A percentile compares a stretch with the other conserved stretches of the same genome.
Conservation (phyloP, 768 basidiomycete genomes). For the Leccinum longicurvipes region DNA sequence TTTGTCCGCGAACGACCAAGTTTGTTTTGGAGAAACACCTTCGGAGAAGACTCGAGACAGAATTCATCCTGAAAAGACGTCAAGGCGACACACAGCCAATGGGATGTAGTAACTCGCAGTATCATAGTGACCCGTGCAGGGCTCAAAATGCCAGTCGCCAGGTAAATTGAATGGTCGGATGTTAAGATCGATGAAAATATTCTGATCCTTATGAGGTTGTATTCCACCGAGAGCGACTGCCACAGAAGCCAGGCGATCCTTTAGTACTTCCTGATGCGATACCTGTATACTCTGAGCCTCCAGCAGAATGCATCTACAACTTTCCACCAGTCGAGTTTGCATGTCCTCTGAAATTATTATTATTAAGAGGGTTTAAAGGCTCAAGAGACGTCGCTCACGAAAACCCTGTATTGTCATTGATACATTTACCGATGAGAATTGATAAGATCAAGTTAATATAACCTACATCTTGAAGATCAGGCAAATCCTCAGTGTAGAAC, state of each 20-base stretch:
- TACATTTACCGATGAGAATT: constrained; percentile 8
- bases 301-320: constrained; percentile 51
- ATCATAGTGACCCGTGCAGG: constrained; percentile 72
- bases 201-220: constrained; percentile 59
- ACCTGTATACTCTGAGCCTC: constrained; percentile 59
- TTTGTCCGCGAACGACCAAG: constrained; percentile 57
- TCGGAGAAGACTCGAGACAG: constrained; percentile 65
- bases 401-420: constrained; percentile 53
- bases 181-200: constrained; percentile 71
- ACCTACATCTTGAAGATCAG: constrained; percentile 68
- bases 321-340: constrained; percentile 58
- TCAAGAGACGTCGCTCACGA: constrained; percentile 40
- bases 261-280: constrained; percentile 57
- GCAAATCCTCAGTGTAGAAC: constrained; percentile 70
- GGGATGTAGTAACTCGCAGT: constrained; percentile 44
- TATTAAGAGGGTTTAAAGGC: not conserved
- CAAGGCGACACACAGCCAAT: not conserved
- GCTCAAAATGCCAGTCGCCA: constrained; percentile 70
- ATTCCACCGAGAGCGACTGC: constrained; percentile 50
- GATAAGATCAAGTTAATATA: constrained; percentile 9
- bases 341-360: constrained; percentile 52
- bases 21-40: constrained; percentile 79
- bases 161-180: constrained; percentile 62
- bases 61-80: constrained; percentile 37
- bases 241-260: constrained; percentile 44